Evolutionary conservation across 106 monocot genomes (phyloP).

Genomic region (Amphibolis antarctica): DNA sequence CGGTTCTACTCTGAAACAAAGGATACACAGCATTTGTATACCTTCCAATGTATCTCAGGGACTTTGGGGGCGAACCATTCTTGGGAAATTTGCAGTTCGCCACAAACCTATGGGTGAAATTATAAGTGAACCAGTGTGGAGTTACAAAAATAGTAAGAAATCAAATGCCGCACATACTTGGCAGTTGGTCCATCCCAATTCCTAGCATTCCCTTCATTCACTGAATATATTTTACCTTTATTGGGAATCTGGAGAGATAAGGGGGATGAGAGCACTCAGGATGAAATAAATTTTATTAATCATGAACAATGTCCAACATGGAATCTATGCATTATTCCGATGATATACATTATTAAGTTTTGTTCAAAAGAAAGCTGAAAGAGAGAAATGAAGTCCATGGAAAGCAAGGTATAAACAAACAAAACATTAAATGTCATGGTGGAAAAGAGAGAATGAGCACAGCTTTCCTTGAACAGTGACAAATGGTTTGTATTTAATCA

Average conservation of each 20-base stretch:
- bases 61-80: conserved; percentile 81
- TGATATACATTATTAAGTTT: too few relatives aligned
- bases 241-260: conserved; percentile 57
- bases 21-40: conserved; percentile 3
- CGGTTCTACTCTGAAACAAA: neutral
- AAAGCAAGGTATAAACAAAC: too few relatives aligned
- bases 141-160: neutral
- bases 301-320: too few relatives aligned
- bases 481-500: too few relatives aligned
- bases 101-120: conserved; percentile 49
- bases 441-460: too few relatives aligned
- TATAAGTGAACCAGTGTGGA: neutral
- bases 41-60: conserved; percentile 98
- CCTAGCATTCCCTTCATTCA: conserved; percentile 98
- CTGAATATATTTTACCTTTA: conserved; percentile 95
- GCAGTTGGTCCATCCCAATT: conserved; percentile 92
- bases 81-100: conserved; percentile 88
- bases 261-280: neutral
- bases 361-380: too few relatives aligned
- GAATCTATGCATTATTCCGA: neutral
- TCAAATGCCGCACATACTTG: conserved; percentile 37
- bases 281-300: neutral
- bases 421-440: too few relatives aligned
- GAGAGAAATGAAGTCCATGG: too few relatives aligned
- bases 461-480: too few relatives aligned